Evolutionary conservation across 768 basidiomycete genomes (phyloP).

Genomic region (Rhodotorula kratochvilovae): DNA sequence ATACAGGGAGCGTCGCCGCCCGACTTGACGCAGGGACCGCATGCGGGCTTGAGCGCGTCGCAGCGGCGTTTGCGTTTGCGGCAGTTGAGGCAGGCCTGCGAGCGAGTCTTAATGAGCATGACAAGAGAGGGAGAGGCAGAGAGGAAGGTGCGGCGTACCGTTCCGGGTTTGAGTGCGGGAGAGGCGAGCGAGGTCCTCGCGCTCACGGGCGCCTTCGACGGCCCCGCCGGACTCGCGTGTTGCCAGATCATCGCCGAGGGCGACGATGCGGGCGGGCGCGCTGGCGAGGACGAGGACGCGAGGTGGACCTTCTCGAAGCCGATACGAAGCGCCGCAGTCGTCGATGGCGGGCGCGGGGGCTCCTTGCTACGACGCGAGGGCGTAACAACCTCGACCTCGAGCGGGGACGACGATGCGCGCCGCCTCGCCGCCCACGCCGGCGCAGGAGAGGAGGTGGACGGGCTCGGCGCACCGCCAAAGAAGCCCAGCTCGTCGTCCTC

Average conservation of each 20-base stretch:
- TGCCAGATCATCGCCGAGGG: neutral
- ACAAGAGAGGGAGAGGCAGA: neutral
- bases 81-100: neutral
- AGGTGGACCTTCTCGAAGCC: neutral
- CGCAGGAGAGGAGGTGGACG: neutral
- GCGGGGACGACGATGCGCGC: neutral
- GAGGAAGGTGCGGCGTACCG: too few species aligned
- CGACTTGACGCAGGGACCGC: neutral
- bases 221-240: neutral
- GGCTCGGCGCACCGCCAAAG: neutral
- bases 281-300: neutral
- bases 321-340: neutral
- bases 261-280: neutral
- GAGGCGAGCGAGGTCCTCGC: neutral
- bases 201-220: neutral
- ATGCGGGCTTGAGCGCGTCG: neutral
- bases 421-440: neutral
- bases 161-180: neutral
- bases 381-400: neutral
- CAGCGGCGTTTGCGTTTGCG: neutral
- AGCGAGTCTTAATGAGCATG: too few species aligned
- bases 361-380: neutral
- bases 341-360: neutral
- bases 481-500: slow-evolving; percentile 5
- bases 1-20: neutral